A percentile compares a stretch with the other conserved stretches of the same genome.
Conservation (phyloP, 1,284 basidiomycete species). For the Marasmius oreades region DNA sequence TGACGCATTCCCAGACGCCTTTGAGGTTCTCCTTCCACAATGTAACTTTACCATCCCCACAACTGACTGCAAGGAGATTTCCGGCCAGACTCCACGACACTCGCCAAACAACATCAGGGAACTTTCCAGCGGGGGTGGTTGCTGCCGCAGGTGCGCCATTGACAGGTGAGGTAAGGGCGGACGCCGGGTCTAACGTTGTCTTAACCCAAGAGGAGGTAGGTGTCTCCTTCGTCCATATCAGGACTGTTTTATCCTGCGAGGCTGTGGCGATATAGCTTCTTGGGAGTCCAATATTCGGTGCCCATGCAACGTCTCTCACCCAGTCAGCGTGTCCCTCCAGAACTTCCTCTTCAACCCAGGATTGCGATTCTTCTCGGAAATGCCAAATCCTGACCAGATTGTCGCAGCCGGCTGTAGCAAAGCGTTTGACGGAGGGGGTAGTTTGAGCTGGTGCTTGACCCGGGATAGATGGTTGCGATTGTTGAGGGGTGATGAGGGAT, state of each 20-base stretch:
- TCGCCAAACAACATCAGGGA: constrained; percentile 96
- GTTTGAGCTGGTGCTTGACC: constrained; percentile 38
- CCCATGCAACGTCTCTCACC: constrained; percentile 98
- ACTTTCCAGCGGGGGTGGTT: constrained; percentile 61
- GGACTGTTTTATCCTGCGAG: constrained; percentile 91
- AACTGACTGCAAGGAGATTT: constrained; percentile 94
- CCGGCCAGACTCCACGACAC: constrained; percentile 97
- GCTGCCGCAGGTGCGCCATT: constrained; percentile 39
- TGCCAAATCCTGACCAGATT: constrained; percentile 96
- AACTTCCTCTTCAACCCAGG: constrained; percentile 89
- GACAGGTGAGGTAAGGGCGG: constrained; percentile 41
- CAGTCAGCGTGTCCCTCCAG: constrained; percentile 93
- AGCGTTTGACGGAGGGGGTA: constrained; percentile 68
- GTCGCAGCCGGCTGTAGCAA: constrained; percentile 95
- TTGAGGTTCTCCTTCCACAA: constrained; percentile 98
- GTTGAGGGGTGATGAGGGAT: constrained; percentile 70
- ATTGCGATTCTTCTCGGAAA: constrained; percentile 70
- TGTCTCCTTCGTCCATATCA: constrained; percentile 92
- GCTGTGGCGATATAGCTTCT: constrained; percentile 95
- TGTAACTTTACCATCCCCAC: constrained; percentile 96
- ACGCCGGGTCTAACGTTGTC: constrained; percentile 78
- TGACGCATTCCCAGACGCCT: constrained; percentile 94
- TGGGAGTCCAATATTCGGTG: constrained; percentile 93
- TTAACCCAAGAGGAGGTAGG: constrained; percentile 82
- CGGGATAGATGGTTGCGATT: constrained; percentile 35